Evolutionary conservation across 805 yeast genomes (phyloP).

Genomic region (Wickerhamiella azyma): DNA sequence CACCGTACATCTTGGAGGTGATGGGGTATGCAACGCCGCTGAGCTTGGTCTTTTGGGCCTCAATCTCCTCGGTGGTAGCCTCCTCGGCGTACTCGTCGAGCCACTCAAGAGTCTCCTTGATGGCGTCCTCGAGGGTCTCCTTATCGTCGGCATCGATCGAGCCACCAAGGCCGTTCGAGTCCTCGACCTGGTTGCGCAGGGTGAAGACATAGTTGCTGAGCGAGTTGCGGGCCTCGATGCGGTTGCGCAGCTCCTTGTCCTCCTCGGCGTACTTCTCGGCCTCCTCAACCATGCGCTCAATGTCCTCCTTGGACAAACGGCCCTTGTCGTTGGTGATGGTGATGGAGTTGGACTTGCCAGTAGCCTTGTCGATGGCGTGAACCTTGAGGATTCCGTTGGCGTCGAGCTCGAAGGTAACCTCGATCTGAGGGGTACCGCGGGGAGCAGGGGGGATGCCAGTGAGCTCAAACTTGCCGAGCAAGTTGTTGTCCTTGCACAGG

Average conservation of each 20-base stretch:
- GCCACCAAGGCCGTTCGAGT: slow-evolving; percentile 45
- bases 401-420: slow-evolving; percentile 77
- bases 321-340: slow-evolving; percentile 91
- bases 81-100: slow-evolving; percentile 74
- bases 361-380: slow-evolving; percentile 81
- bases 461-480: slow-evolving; percentile 74
- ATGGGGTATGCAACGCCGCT: slow-evolving; percentile 80
- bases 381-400: slow-evolving; percentile 82
- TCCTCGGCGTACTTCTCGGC: slow-evolving; percentile 91
- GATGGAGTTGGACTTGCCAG: slow-evolving; percentile 82
- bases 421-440: slow-evolving; percentile 83
- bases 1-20: slow-evolving; percentile 66
- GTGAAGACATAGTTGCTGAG: slow-evolving; percentile 82
- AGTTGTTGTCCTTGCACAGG: slow-evolving; percentile 83
- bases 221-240: slow-evolving; percentile 77
- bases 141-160: slow-evolving; percentile 83
- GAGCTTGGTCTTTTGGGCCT: slow-evolving; percentile 77
- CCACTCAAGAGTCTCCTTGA: slow-evolving; percentile 77
- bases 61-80: slow-evolving; percentile 85
- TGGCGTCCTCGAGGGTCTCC: slow-evolving; percentile 75
- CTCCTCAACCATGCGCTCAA: slow-evolving; percentile 94
- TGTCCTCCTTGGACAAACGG: slow-evolving; percentile 83
- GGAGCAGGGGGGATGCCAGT: slow-evolving; percentile 84
- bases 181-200: slow-evolving; percentile 54
- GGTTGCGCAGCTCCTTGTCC: slow-evolving; percentile 68